Percentiles rank a stretch among this genome's conserved stretches.
These are phyloP conservation scores for Gynochthodes officinalis DNA, from an alignment of 257 asterid species.

Conservation along the genomic window DNA sequence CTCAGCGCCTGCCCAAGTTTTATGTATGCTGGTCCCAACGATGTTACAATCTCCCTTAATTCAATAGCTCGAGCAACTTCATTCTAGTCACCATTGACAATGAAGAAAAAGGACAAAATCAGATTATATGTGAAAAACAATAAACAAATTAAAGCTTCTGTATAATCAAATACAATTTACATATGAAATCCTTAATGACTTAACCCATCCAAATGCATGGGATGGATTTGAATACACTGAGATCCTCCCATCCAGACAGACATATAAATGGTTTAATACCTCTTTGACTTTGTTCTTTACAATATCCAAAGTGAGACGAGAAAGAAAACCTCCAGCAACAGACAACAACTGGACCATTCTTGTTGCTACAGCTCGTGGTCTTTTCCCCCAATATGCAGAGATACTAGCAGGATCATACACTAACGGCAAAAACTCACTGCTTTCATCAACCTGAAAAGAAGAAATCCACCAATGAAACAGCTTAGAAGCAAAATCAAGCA, in stretches of 20 bases:
- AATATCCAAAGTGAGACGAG: slow-evolving; percentile 74
- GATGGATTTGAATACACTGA: neutral
- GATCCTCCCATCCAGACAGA: neutral
- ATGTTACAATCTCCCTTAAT: slow-evolving; percentile 92
- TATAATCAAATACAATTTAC: neutral
- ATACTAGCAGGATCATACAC: slow-evolving; percentile 87
- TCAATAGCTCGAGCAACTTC: slow-evolving; percentile 98
- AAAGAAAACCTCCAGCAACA: slow-evolving; percentile 98
- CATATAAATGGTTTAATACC: slow-evolving; percentile 34
- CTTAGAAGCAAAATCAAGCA: neutral
- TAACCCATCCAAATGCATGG: neutral
- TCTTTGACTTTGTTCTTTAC: slow-evolving; percentile 83
- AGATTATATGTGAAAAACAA: neutral
- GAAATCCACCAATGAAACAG: neutral
- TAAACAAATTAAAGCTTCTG: neutral
- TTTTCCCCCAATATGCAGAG: slow-evolving; percentile 94
- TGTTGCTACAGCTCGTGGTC: slow-evolving; percentile 95
- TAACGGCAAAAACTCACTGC: slow-evolving; percentile 90
- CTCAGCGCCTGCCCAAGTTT: slow-evolving; percentile 99
- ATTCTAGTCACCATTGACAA: slow-evolving; percentile 45
- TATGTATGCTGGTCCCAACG: slow-evolving; percentile 98
- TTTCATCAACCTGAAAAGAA: slow-evolving; percentile 77
- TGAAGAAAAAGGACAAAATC: slow-evolving; percentile 13
- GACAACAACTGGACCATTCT: slow-evolving; percentile 84
- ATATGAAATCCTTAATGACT: neutral